Base-by-base conservation (phyloP, 345 rosid species). In the Murraya koenigii region DNA sequence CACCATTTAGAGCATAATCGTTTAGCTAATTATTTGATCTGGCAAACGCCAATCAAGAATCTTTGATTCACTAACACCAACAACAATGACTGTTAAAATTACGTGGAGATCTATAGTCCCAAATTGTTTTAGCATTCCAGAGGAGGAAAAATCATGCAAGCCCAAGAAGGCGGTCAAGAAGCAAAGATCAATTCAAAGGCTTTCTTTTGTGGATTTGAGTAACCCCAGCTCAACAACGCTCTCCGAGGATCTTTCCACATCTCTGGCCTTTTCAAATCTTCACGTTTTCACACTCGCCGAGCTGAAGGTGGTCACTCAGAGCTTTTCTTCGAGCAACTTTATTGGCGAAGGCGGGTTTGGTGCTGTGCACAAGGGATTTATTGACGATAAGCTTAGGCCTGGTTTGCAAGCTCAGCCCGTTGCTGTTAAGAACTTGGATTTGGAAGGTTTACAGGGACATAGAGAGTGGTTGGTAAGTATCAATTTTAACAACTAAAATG, bases 321-420 rank as follows among this genome's bases (percentile, higher is more conserved):
- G 82, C 86, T 94, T 90, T 69, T 88, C 98, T 0, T 82, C 94
- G 0, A 81, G 86, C 11, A 94, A 89, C 78, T 91, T 94, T 64
- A 77, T 94, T 0, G 98, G 98, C 0, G 97, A 91, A 82, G 98
- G 98, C 36, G 98, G 98, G 77, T 94, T 94, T 28, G 98, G 98
- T 52, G 94, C 88, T 0, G 98, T 94, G 52, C 93, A 94, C 30
- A 94, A 94, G 56, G 98, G 97, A 0, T 94, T 94, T 81, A 77
- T 94, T 8, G 98, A 94, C 70, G 98, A 94, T 60, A 91, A 90
- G 84, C 91, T 94, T 59, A 85, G 93, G 62, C 94, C 90, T 33
- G 95, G 98, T 49, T 85, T 94, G 79, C 86, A 88, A 78, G 94
- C 97, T 39, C 97, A 91, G 78, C 92, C 98, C 17, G 98, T 94